Conservation (phyloP, 345 rosid species). For the Capsella bursapastoris region DNA sequence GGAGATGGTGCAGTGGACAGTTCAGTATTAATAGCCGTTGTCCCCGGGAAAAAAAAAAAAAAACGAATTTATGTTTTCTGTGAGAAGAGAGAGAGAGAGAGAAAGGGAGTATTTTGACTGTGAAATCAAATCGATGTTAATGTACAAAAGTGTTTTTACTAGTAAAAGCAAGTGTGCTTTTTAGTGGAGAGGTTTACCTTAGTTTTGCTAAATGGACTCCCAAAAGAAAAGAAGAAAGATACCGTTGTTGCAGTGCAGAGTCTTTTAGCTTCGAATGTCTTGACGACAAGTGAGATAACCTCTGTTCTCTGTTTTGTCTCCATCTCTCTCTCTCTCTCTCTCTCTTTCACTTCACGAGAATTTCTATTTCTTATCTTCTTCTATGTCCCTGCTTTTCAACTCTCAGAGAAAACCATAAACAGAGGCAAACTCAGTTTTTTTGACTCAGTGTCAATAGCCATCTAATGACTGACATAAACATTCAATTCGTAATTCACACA, state of each 20-base stretch:
- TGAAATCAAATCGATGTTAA: slow-evolving; percentile 21
- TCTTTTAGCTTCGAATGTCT: slow-evolving; percentile 24
- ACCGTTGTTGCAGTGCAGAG: slow-evolving; percentile 38
- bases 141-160: slow-evolving; percentile 35
- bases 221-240: background rate
- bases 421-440: slow-evolving; percentile 38
- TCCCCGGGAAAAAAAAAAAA: slow-evolving; percentile 50
- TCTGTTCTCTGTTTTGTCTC: slow-evolving; percentile 40
- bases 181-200: slow-evolving; percentile 28
- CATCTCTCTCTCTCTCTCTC: slow-evolving; percentile 40
- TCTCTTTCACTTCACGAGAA: slow-evolving; percentile 30
- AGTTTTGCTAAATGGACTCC: slow-evolving; percentile 29
- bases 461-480: slow-evolving; percentile 39
- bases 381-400: slow-evolving; percentile 36
- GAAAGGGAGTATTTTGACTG: background rate
- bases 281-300: slow-evolving; percentile 28
- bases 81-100: slow-evolving; percentile 23
- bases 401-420: slow-evolving; percentile 33
- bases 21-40: slow-evolving; percentile 73
- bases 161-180: slow-evolving; percentile 32
- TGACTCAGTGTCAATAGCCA: slow-evolving; percentile 30
- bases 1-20: slow-evolving; percentile 64
- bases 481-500: slow-evolving; percentile 21
- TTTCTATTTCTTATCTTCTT: slow-evolving; percentile 28
- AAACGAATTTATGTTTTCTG: slow-evolving; percentile 35